A percentile compares a stretch with the other conserved stretches of the same genome.
These are phyloP conservation scores for Cyclotella distinguenda DNA, from an alignment of 108 stramenopile species.

Conservation along the genomic window DNA sequence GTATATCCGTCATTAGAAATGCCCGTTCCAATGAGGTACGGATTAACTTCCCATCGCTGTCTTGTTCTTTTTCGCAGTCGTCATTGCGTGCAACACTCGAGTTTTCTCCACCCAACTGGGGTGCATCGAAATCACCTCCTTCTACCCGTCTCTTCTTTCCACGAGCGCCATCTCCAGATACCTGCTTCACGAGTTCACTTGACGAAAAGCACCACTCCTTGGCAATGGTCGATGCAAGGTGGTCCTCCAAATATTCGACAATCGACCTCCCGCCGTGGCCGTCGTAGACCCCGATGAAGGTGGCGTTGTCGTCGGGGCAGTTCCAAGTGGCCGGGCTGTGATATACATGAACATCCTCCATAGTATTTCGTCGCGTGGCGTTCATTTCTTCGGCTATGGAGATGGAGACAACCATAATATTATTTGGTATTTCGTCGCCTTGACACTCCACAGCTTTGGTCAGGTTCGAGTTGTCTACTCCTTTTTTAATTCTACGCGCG, in stretches of 20 bases:
- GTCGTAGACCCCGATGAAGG: conserved; percentile 90
- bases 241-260: conserved; percentile 90
- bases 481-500: no score
- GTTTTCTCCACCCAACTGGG: not conserved
- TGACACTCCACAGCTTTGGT: no score
- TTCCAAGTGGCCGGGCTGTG: conserved; percentile 57
- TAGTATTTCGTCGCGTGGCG: conserved; percentile 83
- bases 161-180: conserved; percentile 20
- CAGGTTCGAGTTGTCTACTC: no score
- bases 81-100: not conserved
- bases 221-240: conserved; percentile 75
- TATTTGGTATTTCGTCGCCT: no score
- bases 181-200: not conserved
- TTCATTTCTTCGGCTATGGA: conserved; percentile 91
- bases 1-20: conserved; percentile 91
- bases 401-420: no score
- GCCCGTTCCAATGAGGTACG: conserved; percentile 75
- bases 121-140: conserved; percentile 21
- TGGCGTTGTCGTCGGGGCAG: conserved; percentile 54
- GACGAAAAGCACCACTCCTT: conserved; percentile 64
- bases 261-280: conserved; percentile 94
- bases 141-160: conserved; percentile 10
- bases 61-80: conserved; percentile 1
- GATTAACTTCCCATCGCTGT: conserved; percentile 24
- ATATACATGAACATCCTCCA: conserved; percentile 92